Conservation (phyloP, 1,284 basidiomycete genomes). For the Sparassis latifolia region DNA sequence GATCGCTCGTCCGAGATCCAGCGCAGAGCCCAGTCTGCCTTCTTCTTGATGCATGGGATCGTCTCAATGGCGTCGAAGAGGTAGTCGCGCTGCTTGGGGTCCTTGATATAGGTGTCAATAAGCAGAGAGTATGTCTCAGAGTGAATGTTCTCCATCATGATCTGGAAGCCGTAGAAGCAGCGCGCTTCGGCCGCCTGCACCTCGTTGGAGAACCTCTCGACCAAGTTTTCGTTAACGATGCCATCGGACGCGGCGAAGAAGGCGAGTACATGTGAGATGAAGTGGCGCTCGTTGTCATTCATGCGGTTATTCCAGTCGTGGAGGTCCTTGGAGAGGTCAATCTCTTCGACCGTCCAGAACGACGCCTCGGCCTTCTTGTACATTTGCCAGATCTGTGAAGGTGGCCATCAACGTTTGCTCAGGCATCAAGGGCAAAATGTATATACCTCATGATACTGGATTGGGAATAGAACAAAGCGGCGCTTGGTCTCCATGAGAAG, state of each 20-base stretch:
- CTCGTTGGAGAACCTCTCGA: conserved; percentile 93
- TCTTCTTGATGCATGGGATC: conserved; percentile 87
- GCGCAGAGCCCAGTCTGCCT: conserved; percentile 89
- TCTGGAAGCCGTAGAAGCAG: conserved; percentile 98
- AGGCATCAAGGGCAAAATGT: background rate
- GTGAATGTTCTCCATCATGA: conserved; percentile 99
- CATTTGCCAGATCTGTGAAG: conserved; percentile 85
- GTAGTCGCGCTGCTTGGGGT: conserved; percentile 75
- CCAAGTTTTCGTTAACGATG: conserved; percentile 96
- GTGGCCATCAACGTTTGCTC: background rate
- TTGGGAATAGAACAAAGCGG: conserved; percentile 91
- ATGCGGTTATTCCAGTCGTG: conserved; percentile 92
- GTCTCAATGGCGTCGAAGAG: conserved; percentile 95
- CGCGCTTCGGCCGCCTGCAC: conserved; percentile 94
- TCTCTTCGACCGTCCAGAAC: conserved; percentile 98
- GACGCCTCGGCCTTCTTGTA: conserved; percentile 92
- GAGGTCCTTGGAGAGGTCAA: conserved; percentile 91
- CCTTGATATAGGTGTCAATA: conserved; percentile 97
- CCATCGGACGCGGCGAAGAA: conserved; percentile 98
- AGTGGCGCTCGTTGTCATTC: conserved; percentile 92
- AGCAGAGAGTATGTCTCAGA: conserved; percentile 98
- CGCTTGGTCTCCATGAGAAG: conserved; percentile 75
- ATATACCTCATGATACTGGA: conserved; percentile 80
- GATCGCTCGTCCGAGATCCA: conserved; percentile 89
- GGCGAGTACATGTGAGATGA: conserved; percentile 93